Evolutionary conservation across 805 yeast genomes (phyloP).

Genomic region (Henningerozyma blattae): DNA sequence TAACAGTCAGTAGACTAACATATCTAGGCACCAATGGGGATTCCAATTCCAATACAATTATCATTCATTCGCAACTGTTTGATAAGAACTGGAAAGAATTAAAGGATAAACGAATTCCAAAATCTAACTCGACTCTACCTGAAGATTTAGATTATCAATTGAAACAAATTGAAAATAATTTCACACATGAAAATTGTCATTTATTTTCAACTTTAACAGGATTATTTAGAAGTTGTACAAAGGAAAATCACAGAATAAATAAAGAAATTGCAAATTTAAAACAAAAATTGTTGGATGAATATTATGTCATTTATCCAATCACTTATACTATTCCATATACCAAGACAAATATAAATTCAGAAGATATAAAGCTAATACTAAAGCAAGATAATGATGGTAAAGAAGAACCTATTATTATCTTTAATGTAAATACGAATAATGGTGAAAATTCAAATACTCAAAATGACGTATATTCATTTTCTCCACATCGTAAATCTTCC

Average conservation of each 20-base stretch:
- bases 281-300: constrained; percentile 3
- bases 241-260: constrained; percentile 2
- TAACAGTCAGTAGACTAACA: constrained; percentile 33
- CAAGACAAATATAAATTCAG: constrained; percentile 7
- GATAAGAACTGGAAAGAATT: constrained; percentile 37
- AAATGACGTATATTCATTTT: constrained; percentile 3
- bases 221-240: constrained; percentile 7
- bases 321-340: constrained; percentile 4
- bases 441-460: constrained; percentile 12
- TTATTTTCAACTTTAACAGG: constrained; percentile 19
- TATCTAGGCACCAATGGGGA: constrained; percentile 25
- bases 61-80: constrained; percentile 33
- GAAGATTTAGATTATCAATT: too few relatives aligned
- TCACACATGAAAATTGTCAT: background rate
- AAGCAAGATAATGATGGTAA: background rate
- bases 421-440: constrained; percentile 6
- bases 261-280: constrained; percentile 6
- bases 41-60: constrained; percentile 29
- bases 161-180: too few relatives aligned
- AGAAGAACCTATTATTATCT: constrained; percentile 6
- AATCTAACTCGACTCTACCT: too few relatives aligned
- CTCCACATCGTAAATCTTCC: constrained; percentile 2
- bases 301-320: constrained; percentile 8
- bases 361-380: constrained; percentile 6
- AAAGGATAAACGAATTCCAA: constrained; percentile 2